Evolutionary conservation across 352 stramenopile genomes (phyloP).

Genomic region (Lagenidium giganteum): DNA sequence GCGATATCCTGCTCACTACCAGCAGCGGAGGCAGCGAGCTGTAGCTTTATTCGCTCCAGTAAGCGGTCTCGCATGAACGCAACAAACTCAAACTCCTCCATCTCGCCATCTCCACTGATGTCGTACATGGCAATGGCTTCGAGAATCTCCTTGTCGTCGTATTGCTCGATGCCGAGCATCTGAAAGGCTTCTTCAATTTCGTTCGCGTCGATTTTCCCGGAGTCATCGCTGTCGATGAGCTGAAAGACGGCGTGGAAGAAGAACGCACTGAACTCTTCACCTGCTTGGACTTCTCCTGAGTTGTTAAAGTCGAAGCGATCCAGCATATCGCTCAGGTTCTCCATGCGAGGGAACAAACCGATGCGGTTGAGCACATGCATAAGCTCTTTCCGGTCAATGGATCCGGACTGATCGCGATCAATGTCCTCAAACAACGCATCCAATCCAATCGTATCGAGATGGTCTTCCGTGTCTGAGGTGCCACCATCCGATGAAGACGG

Average conservation of each 20-base stretch:
- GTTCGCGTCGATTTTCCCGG: slow-evolving; percentile 69
- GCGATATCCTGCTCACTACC: slow-evolving; percentile 1
- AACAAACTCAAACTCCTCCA: slow-evolving; percentile 80
- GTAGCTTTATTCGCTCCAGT: slow-evolving; percentile 50
- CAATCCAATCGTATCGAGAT: slow-evolving; percentile 44
- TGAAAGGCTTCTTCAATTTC: slow-evolving; percentile 72
- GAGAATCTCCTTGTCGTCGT: slow-evolving; percentile 57
- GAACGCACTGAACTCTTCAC: slow-evolving; percentile 54
- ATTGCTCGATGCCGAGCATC: slow-evolving; percentile 55
- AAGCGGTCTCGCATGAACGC: slow-evolving; percentile 72
- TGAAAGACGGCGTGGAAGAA: slow-evolving; percentile 76
- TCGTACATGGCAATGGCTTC: slow-evolving; percentile 67
- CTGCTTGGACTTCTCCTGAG: slow-evolving; percentile 38
- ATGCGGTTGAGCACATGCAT: slow-evolving; percentile 61
- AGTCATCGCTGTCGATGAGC: slow-evolving; percentile 66
- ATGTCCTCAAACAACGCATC: slow-evolving; percentile 63
- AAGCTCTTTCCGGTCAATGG: slow-evolving; percentile 47
- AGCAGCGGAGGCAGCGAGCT: slow-evolving; percentile 15
- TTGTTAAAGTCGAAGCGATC: slow-evolving; percentile 46
- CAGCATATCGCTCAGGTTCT: slow-evolving; percentile 41
- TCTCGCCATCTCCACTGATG: slow-evolving; percentile 69
- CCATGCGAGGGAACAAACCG: slow-evolving; percentile 46
- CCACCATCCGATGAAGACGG: slow-evolving; percentile 3
- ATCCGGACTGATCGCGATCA: slow-evolving; percentile 56
- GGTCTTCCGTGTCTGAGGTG: slow-evolving; percentile 28